These are phyloP conservation scores for Colletotrichum nymphaeae DNA, from an alignment of 2,329 filamentous ascomycete genomes.

Conservation along the genomic window DNA sequence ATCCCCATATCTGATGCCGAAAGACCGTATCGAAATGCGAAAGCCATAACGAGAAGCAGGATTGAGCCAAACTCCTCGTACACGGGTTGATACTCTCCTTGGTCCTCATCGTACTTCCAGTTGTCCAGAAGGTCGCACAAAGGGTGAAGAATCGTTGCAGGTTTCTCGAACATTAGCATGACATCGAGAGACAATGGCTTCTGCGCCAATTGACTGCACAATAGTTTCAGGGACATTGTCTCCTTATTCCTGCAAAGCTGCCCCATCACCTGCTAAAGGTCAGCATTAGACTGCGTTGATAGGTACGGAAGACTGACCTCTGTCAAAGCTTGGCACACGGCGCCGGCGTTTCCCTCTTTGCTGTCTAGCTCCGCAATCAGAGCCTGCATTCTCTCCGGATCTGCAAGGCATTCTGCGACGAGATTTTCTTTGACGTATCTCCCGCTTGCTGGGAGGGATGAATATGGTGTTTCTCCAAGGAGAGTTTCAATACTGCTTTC, in stretches of 20 bases:
- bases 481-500: conserved; percentile 82
- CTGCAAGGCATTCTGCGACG: conserved; percentile 80
- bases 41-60: conserved; percentile 77
- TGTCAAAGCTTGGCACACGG: conserved; percentile 81
- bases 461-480: conserved; percentile 85
- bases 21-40: conserved; percentile 81
- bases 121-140: conserved; percentile 81
- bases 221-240: conserved; percentile 81
- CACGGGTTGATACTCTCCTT: conserved; percentile 85
- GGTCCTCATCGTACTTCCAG: conserved; percentile 86
- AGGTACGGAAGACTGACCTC: conserved; percentile 59
- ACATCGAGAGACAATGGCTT: conserved; percentile 80
- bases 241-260: conserved; percentile 79
- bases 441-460: conserved; percentile 78
- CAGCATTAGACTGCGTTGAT: conserved; percentile 12
- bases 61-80: conserved; percentile 89
- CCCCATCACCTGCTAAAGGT: conserved; percentile 67
- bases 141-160: conserved; percentile 76
- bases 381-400: conserved; percentile 79
- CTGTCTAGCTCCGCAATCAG: conserved; percentile 86
- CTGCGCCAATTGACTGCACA: conserved; percentile 79
- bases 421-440: conserved; percentile 83
- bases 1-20: conserved; percentile 73
- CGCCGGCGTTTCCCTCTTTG: conserved; percentile 91
- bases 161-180: conserved; percentile 79